These are phyloP conservation scores for Wickerhamomyces bovis DNA, from an alignment of 805 yeast genomes.

Conservation along the genomic window DNA sequence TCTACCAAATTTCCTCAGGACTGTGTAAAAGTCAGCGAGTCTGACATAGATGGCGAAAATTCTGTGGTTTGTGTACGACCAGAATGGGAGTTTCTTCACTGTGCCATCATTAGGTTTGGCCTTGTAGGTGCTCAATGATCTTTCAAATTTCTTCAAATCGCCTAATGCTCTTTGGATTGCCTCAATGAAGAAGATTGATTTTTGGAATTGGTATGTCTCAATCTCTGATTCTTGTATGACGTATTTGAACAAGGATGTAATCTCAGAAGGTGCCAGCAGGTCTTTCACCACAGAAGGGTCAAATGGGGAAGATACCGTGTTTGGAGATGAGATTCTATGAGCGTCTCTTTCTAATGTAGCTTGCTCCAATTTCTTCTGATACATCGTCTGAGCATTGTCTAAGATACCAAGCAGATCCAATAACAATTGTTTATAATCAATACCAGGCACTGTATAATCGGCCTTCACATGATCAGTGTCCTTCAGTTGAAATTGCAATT, in stretches of 20 bases:
- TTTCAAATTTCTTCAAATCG: conserved; percentile 16
- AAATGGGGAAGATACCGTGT: conserved; percentile 24
- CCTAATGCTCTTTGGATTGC: conserved; percentile 21
- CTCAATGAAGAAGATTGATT: conserved; percentile 21
- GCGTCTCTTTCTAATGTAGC: conserved; percentile 26
- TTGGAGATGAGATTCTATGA: conserved; percentile 25
- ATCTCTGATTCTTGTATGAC: conserved; percentile 23
- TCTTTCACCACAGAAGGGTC: conserved; percentile 27
- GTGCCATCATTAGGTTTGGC: conserved; percentile 13
- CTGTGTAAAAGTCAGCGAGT: conserved; percentile 37
- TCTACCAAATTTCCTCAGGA: conserved; percentile 36
- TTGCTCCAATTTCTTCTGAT: conserved; percentile 26
- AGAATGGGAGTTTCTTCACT: conserved; percentile 29
- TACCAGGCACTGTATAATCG: conserved; percentile 3
- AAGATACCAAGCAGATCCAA: conserved; percentile 13
- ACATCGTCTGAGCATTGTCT: conserved; percentile 24
- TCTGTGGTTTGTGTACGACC: conserved; percentile 40
- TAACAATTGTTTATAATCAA: conserved; percentile 6
- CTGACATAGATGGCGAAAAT: conserved; percentile 33
- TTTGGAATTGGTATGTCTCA: conserved; percentile 22
- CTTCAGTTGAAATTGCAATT: not conserved
- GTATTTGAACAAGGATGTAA: conserved; percentile 30
- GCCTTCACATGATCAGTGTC: not conserved
- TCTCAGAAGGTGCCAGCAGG: conserved; percentile 27
- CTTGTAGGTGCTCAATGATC: conserved; percentile 23